These are phyloP conservation scores for Penicillium crustosum DNA, from an alignment of 2,329 filamentous ascomycete genomes.

Conservation along the genomic window DNA sequence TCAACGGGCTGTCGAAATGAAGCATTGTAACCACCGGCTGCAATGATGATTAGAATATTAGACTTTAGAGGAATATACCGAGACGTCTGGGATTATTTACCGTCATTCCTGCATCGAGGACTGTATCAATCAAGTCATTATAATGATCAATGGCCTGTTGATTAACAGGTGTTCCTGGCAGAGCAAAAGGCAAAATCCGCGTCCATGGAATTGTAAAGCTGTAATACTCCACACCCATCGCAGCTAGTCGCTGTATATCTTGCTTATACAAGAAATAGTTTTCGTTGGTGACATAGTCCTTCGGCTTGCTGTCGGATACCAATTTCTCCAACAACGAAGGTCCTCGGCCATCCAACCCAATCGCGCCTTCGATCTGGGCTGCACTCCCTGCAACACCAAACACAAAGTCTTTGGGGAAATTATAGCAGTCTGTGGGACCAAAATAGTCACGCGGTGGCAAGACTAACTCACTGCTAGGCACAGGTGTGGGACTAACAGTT, in stretches of 20 bases:
- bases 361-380: slow-evolving; percentile 48
- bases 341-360: slow-evolving; percentile 41
- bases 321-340: slow-evolving; percentile 44
- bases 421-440: slow-evolving; percentile 38
- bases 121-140: slow-evolving; percentile 49
- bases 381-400: slow-evolving; percentile 47
- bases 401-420: slow-evolving; percentile 42
- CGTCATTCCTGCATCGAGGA: slow-evolving; percentile 44
- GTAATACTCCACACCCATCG: slow-evolving; percentile 42
- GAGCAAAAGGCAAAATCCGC: slow-evolving; percentile 51
- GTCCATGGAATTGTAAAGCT: slow-evolving; percentile 52
- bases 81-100: not conserved
- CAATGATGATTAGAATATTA: not conserved
- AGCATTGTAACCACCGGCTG: slow-evolving; percentile 47
- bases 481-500: slow-evolving; percentile 56
- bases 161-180: slow-evolving; percentile 47
- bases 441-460: slow-evolving; percentile 57
- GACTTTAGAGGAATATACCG: not conserved
- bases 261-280: slow-evolving; percentile 54
- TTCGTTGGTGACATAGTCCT: slow-evolving; percentile 52
- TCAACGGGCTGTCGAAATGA: slow-evolving; percentile 32
- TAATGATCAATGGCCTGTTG: slow-evolving; percentile 50
- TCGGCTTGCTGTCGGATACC: slow-evolving; percentile 31
- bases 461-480: slow-evolving; percentile 56
- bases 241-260: slow-evolving; percentile 43